Base-by-base conservation (phyloP, 148 eudicot species). In the Polygonum aviculare region DNA sequence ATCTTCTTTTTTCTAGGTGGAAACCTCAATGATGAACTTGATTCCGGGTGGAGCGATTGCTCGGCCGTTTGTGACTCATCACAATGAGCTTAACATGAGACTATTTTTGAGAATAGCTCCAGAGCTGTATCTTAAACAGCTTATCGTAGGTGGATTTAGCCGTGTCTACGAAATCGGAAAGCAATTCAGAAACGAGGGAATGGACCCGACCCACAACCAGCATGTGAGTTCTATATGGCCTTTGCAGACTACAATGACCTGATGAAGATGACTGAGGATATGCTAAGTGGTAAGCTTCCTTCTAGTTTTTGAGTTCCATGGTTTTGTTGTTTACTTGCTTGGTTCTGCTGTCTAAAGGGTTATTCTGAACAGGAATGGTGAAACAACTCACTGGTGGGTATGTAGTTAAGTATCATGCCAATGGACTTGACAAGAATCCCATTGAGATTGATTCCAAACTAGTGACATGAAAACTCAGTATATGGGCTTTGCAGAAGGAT, bases 31-130 rank as follows among this genome's bases (percentile, higher is more conserved):
- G 96, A 92, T 92, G 98, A 92, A 95, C 80, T 86, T 92, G 96
- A 92, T 92, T 83, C 83, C 97, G 77, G 98, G 98, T 12, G 98
- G 98, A 78, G 98, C 98, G 26, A 91, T 97, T 78, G 98, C 98
- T 21, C 92, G 90, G 92, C 98, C 98, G 55, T 95, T 95, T 89
- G 89, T 87, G 57, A 95, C 97, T 71, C 86, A 90, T 85, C 98
- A 92, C 85, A 95, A 95, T 84, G 98, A 95, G 2, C 85, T 95
- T 60, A 88, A 90, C 78, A 89, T 92, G 97, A 89, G 59, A 81
- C 85, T 95, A 52, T 92, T 15, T 80, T 92, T 95, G 98, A 92
- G 98, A 51, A 88, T 95, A 84, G 97, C 97, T 1, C 98, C 97
- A 44, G 98, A 95, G 78, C 90, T 95, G 45, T 90, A 89, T 88